Percentiles rank a stretch among this genome's conserved stretches.
Evolutionary conservation across 2,329 filamentous ascomycete species (phyloP).

Genomic region (Nemania abortiva): DNA sequence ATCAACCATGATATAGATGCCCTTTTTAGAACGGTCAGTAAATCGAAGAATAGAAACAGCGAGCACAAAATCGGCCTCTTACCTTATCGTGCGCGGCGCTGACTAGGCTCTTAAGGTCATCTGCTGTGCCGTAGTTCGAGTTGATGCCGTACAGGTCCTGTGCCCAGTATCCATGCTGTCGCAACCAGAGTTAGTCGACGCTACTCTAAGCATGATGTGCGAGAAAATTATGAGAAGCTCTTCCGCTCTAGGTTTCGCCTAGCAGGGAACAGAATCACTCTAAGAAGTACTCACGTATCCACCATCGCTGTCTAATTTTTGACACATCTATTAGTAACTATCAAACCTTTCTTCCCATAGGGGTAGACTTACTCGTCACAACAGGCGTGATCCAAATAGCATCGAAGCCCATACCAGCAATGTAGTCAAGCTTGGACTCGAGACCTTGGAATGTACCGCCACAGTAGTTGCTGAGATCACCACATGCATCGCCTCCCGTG

Average conservation of each 20-base stretch:
- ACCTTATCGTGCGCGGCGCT: conserved; percentile 68
- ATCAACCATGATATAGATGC: conserved; percentile 60
- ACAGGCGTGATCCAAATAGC: conserved; percentile 71
- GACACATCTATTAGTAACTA: background rate
- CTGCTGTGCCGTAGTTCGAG: conserved; percentile 67
- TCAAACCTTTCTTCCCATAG: background rate
- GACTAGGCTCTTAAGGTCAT: conserved; percentile 69
- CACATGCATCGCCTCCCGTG: conserved; percentile 58
- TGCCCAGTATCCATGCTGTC: conserved; percentile 66
- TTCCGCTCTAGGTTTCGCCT: too few species aligned
- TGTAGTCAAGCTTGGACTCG: conserved; percentile 71
- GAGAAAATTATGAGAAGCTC: too few species aligned
- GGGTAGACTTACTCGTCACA: conserved; percentile 56
- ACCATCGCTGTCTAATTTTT: conserved; percentile 51
- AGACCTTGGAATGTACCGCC: conserved; percentile 72
- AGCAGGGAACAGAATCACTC: too few species aligned
- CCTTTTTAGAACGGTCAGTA: conserved; percentile 17
- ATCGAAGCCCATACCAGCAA: conserved; percentile 70
- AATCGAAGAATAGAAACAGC: background rate
- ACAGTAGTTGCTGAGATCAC: conserved; percentile 64
- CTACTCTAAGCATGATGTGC: too few species aligned
- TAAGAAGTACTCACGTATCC: conserved; percentile 53
- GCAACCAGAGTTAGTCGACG: too few species aligned
- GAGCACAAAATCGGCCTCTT: background rate
- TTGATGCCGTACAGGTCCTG: conserved; percentile 66